Evolutionary conservation across 2,329 filamentous ascomycete genomes (phyloP).

Genomic region (Neonectria punicea): DNA sequence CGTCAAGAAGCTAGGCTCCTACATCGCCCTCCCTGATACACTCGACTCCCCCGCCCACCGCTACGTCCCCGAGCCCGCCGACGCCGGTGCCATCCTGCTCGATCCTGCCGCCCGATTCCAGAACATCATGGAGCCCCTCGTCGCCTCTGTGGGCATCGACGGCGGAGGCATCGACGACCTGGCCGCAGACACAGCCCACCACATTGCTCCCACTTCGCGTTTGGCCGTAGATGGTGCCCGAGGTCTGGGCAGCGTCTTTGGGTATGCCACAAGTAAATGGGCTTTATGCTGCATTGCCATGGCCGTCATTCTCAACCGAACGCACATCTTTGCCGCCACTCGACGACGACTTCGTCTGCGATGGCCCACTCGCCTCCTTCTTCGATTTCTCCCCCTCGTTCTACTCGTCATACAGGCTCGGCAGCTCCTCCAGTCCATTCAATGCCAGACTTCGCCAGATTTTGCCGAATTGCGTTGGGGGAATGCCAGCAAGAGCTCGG

Average conservation of each 20-base stretch:
- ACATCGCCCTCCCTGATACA: slow-evolving; percentile 68
- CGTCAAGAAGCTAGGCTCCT: slow-evolving; percentile 73
- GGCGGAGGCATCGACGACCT: slow-evolving; percentile 24
- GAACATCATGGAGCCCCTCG: slow-evolving; percentile 45
- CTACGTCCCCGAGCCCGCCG: slow-evolving; percentile 33
- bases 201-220: slow-evolving; percentile 49
- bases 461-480: slow-evolving; percentile 78
- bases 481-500: slow-evolving; percentile 70
- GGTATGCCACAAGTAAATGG: slow-evolving; percentile 92
- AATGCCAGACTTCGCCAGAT: slow-evolving; percentile 86
- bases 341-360: slow-evolving; percentile 80
- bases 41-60: slow-evolving; percentile 63
- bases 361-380: slow-evolving; percentile 75
- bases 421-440: slow-evolving; percentile 82
- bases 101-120: slow-evolving; percentile 40
- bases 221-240: slow-evolving; percentile 69
- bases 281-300: slow-evolving; percentile 87
- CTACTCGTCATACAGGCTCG: slow-evolving; percentile 76
- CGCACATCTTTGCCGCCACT: slow-evolving; percentile 92
- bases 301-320: slow-evolving; percentile 89
- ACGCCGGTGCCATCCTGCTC: slow-evolving; percentile 34
- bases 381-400: slow-evolving; percentile 78
- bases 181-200: slow-evolving; percentile 26
- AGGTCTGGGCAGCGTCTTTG: slow-evolving; percentile 86
- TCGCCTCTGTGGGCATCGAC: slow-evolving; percentile 22